phyloP scores from a whole-genome alignment of 2,329 filamentous ascomycete species.

The Penicillium sp. region DNA sequence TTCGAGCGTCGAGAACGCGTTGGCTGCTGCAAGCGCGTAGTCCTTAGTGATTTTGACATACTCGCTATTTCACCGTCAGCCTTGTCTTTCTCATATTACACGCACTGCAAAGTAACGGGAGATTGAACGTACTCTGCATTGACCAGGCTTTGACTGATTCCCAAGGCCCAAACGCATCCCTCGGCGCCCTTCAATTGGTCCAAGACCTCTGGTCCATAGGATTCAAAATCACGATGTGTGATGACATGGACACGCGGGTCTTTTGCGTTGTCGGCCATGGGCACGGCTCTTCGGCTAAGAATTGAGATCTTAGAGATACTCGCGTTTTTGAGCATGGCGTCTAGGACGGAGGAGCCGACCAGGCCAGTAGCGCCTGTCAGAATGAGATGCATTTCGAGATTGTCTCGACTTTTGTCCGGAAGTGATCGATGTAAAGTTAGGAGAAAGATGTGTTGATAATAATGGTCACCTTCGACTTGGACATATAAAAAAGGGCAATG shows the following conservation, averaged over 20 bases:
- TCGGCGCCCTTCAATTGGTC: conserved; percentile 61
- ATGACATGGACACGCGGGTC: conserved; percentile 59
- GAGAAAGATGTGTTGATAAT: neutral
- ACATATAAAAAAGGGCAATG: neutral
- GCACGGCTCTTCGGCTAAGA: conserved; percentile 63
- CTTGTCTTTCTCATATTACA: too few relatives aligned
- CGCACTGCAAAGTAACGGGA: too few relatives aligned
- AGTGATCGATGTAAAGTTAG: neutral
- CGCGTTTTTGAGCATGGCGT: conserved; percentile 54
- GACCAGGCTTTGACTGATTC: conserved; percentile 62
- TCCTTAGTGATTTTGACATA: conserved; percentile 68
- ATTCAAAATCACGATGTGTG: conserved; percentile 64
- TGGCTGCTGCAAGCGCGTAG: conserved; percentile 63
- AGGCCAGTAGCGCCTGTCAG: conserved; percentile 68
- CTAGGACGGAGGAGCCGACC: conserved; percentile 60
- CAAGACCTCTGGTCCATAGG: conserved; percentile 59
- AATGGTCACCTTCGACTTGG: neutral
- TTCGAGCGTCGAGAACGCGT: conserved; percentile 55
- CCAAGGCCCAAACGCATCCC: conserved; percentile 72
- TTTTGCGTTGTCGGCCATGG: conserved; percentile 53
- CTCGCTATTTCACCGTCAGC: conserved; percentile 41
- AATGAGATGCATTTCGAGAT: conserved; percentile 48
- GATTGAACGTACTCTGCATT: conserved; percentile 52
- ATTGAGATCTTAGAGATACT: conserved; percentile 54
- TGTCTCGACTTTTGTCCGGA: neutral